Evolutionary conservation across 164 flowering plant species (phyloP).

Genomic region (Malania oleifera): DNA sequence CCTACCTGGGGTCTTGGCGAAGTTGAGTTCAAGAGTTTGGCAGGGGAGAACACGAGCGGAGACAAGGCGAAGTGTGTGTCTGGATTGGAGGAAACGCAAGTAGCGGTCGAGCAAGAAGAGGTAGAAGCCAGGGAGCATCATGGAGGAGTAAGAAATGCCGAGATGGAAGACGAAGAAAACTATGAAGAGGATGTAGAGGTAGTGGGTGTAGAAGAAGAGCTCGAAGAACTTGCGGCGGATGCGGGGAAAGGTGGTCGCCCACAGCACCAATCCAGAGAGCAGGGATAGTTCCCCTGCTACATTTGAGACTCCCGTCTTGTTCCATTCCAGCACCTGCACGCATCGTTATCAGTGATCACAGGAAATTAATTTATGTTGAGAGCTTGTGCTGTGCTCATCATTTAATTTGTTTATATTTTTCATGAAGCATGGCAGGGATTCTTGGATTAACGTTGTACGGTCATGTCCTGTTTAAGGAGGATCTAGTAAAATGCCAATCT

Average conservation of each 20-base stretch:
- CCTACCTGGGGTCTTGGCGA: slow-evolving; percentile 12
- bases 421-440: too few species aligned
- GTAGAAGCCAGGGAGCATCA: slow-evolving; percentile 75
- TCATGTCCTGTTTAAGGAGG: too few species aligned
- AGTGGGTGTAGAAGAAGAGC: slow-evolving; percentile 79
- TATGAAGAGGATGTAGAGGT: slow-evolving; percentile 66
- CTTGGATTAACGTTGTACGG: too few species aligned
- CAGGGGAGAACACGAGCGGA: slow-evolving; percentile 12
- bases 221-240: slow-evolving; percentile 62
- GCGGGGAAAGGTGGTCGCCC: slow-evolving; percentile 55
- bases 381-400: too few species aligned
- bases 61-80: background rate
- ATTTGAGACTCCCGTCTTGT: slow-evolving; percentile 37
- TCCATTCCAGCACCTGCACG: slow-evolving; percentile 76
- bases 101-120: slow-evolving; percentile 70
- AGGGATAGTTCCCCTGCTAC: slow-evolving; percentile 72
- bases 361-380: too few species aligned
- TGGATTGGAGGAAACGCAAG: slow-evolving; percentile 9
- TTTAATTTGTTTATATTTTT: too few species aligned
- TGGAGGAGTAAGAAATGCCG: slow-evolving; percentile 47
- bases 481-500: too few species aligned
- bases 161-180: slow-evolving; percentile 68
- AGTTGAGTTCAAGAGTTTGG: slow-evolving; percentile 7
- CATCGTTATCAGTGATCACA: too few species aligned
- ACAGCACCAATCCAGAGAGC: slow-evolving; percentile 45